Conservation (phyloP, 2,329 filamentous ascomycete species). For the Orbilia oligospora region DNA sequence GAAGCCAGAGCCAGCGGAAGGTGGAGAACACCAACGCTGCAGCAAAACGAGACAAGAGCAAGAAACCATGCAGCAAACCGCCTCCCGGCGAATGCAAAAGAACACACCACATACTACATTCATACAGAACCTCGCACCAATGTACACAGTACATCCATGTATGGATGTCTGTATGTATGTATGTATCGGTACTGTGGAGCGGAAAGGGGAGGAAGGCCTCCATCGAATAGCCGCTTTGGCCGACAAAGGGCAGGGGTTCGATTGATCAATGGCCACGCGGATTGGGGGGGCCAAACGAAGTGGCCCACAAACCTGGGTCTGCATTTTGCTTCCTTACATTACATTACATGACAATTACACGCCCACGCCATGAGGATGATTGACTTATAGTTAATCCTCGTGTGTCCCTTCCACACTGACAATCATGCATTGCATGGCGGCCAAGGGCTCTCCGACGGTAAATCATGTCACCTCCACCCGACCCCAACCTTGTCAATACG, state of each 20-base stretch:
- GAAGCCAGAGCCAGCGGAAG: slow-evolving; percentile 11
- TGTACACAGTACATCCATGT: no score
- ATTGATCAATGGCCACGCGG: background rate
- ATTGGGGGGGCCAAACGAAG: slow-evolving; percentile 23
- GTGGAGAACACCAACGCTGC: slow-evolving; percentile 17
- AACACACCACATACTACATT: no score
- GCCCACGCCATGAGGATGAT: background rate
- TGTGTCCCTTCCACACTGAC: slow-evolving; percentile 4
- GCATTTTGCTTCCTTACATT: background rate
- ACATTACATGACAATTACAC: slow-evolving; percentile 15
- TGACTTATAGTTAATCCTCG: background rate
- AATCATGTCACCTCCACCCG: slow-evolving; percentile 24
- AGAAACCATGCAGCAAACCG: slow-evolving; percentile 27
- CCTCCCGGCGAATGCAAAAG: slow-evolving; percentile 4
- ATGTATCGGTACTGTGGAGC: slow-evolving; percentile 15
- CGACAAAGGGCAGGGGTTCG: background rate
- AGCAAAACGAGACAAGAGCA: slow-evolving; percentile 5
- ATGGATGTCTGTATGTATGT: background rate
- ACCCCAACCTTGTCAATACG: background rate
- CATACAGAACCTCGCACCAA: no score
- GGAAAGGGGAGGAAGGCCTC: slow-evolving; percentile 2
- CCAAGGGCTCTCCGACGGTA: slow-evolving; percentile 14
- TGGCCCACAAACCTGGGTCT: slow-evolving; percentile 59
- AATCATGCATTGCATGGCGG: slow-evolving; percentile 26
- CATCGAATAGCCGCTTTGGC: slow-evolving; percentile 27